Evolutionary conservation across 2,329 filamentous ascomycete species (phyloP).

Genomic region (Tolypocladium inflatum): DNA sequence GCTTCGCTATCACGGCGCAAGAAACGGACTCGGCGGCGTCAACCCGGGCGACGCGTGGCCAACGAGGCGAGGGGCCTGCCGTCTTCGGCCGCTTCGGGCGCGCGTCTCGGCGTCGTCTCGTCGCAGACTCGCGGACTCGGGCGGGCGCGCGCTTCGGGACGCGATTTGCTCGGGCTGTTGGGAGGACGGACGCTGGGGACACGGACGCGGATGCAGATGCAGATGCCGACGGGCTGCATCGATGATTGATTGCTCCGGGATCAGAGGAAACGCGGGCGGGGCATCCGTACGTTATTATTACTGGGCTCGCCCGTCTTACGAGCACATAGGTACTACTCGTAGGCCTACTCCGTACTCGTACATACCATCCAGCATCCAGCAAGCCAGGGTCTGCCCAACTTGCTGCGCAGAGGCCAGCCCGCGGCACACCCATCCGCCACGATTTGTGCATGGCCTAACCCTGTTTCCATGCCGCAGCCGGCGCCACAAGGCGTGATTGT

Average conservation of each 20-base stretch:
- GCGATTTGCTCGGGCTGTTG: not conserved
- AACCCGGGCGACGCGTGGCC: not conserved
- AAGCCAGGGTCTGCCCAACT: too few relatives aligned
- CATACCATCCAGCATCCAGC: too few relatives aligned
- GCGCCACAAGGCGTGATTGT: not conserved
- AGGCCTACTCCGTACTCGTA: too few relatives aligned
- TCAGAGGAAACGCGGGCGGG: not conserved
- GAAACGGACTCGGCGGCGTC: not conserved
- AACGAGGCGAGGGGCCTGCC: too few relatives aligned
- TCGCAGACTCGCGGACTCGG: not conserved
- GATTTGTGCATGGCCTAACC: not conserved
- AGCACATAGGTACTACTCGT: too few relatives aligned
- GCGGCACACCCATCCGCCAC: not conserved
- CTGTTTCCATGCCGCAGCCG: not conserved
- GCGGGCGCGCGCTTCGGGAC: not conserved
- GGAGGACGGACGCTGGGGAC: not conserved
- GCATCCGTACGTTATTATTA: not conserved
- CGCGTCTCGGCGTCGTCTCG: not conserved
- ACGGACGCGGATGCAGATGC: not conserved
- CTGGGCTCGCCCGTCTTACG: not conserved
- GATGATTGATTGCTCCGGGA: not conserved
- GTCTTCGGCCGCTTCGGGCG: too few relatives aligned
- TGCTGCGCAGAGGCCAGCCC: not conserved
- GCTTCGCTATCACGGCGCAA: conserved; percentile 6
- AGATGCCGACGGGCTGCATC: not conserved